Evolutionary conservation across 768 basidiomycete genomes (phyloP), one percentile per base, ranked within the genome.

Genomic region (Termitomyces eurrhizus): DNA sequence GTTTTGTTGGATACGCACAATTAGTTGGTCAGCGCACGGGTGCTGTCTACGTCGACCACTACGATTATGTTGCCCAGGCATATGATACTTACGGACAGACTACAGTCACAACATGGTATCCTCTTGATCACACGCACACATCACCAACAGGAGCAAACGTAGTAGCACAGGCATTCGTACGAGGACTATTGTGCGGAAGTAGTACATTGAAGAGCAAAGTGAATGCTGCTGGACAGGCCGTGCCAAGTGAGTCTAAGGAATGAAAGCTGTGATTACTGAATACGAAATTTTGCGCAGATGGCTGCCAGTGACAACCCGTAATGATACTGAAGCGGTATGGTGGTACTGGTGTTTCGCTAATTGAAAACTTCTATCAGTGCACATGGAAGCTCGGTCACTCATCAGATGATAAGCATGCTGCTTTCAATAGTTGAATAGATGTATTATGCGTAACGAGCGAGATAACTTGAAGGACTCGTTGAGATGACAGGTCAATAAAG

Each of bases 41-140:
- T 11, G 76, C 73, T 9, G 68, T 72, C 1, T 82, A 81, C 64
- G 68, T 82, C 39, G 74, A 82, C 65, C 82, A 83, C 64, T 81
- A 75, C 60, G 73, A 67, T 41, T 80, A 80, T 60, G 75, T 78
- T 12, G 77, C 78, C 2, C 74, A 79, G 52, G 73, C 74, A 16
- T 81, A 77, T 63, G 65, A 78, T 37, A 65, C 67, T 33, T 68
- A 79, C 11, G 80, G 81, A 16, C 66, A 77, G 63, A 69, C 74
- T 8, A 63, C 67, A n/a, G 71, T 75, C 13, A 72, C 70, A 32
- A 70, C 76, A 2, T 83, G 67, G 59, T 83, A 73, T 61, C 80
- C 80, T 7, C 68, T 74, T 52, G 80, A 83, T 53, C 78, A 81
- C 61, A 80, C 78, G 3, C 80, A 82, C 63, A 82, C 80, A 1